Percentiles rank a stretch among this genome's conserved stretches.
Conservation (phyloP, 768 basidiomycete species). For the Aureoboletus auriporus region DNA sequence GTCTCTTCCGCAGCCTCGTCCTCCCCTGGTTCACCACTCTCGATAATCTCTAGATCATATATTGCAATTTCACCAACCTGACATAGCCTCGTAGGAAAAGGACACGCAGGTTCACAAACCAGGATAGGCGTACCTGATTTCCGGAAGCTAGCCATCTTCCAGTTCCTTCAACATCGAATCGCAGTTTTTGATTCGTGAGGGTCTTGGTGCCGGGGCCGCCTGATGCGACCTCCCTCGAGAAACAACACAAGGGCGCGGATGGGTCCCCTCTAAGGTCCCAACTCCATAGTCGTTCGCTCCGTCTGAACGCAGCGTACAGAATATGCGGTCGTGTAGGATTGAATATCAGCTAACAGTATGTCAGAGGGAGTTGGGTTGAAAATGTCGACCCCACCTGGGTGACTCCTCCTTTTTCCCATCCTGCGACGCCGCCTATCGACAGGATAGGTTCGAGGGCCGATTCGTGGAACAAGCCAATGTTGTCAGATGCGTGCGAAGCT, state of each 20-base stretch:
- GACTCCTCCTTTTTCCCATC: slow-evolving; percentile 32
- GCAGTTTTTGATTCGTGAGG: slow-evolving; percentile 68
- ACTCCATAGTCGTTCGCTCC: slow-evolving; percentile 52
- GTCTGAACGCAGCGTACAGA: slow-evolving; percentile 76
- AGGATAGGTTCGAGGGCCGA: slow-evolving; percentile 51
- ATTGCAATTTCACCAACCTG: slow-evolving; percentile 59
- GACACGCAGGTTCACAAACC: background rate
- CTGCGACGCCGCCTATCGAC: slow-evolving; percentile 56
- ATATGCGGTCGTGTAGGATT: slow-evolving; percentile 68
- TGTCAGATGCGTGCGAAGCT: slow-evolving; percentile 39
- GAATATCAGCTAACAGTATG: slow-evolving; percentile 57
- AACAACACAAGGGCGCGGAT: slow-evolving; percentile 38
- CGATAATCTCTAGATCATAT: slow-evolving; percentile 39
- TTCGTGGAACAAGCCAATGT: slow-evolving; percentile 68
- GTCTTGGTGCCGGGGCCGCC: background rate
- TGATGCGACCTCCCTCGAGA: slow-evolving; percentile 3
- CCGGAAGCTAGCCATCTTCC: slow-evolving; percentile 66
- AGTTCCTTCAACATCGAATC: slow-evolving; percentile 72
- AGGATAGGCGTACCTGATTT: slow-evolving; percentile 49
- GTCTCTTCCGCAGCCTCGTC: background rate
- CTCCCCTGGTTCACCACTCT: slow-evolving; percentile 1
- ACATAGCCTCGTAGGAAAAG: background rate
- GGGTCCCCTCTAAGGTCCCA: slow-evolving; percentile 77
- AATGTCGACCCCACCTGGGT: slow-evolving; percentile 42
- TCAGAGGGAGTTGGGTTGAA: too few relatives aligned